phyloP scores from a whole-genome alignment of 2,329 filamentous ascomycete species.

The Penicillium frequentans region DNA sequence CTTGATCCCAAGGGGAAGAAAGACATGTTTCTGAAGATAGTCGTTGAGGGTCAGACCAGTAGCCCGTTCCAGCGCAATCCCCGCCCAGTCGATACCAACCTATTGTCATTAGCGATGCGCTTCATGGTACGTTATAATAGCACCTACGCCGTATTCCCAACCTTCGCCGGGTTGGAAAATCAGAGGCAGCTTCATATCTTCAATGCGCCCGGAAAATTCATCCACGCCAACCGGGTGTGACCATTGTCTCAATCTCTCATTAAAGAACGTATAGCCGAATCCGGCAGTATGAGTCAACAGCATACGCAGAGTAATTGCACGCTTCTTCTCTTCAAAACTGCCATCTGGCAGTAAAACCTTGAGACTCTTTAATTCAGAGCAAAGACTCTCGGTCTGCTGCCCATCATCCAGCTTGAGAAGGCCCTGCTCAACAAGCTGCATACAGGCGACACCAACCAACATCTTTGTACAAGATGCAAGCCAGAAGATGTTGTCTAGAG shows the following conservation, averaged over 20 bases:
- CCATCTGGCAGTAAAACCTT: slow-evolving; percentile 42
- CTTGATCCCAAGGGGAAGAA: slow-evolving; percentile 49
- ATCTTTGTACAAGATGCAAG: slow-evolving; percentile 55
- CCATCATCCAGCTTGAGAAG: slow-evolving; percentile 44
- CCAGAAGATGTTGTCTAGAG: slow-evolving; percentile 59
- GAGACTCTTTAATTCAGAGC: slow-evolving; percentile 46
- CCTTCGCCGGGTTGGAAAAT: slow-evolving; percentile 63
- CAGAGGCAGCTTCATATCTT: slow-evolving; percentile 56
- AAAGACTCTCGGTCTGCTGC: slow-evolving; percentile 39
- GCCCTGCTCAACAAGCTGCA: slow-evolving; percentile 50
- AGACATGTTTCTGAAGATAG: slow-evolving; percentile 52
- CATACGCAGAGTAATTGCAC: slow-evolving; percentile 58
- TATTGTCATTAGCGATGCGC: slow-evolving; percentile 24
- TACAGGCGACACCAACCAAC: slow-evolving; percentile 45
- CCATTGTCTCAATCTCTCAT: slow-evolving; percentile 50
- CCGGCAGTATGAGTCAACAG: slow-evolving; percentile 57
- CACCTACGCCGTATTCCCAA: slow-evolving; percentile 61
- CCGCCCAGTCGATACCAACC: slow-evolving; percentile 57
- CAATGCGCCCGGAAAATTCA: slow-evolving; percentile 57
- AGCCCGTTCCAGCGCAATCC: slow-evolving; percentile 49
- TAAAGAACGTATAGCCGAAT: slow-evolving; percentile 59
- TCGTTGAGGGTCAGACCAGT: slow-evolving; percentile 48
- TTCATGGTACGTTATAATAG: background rate
- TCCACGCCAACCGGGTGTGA: slow-evolving; percentile 54
- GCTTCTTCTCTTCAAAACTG: slow-evolving; percentile 43